Evolutionary conservation across 768 basidiomycete genomes (phyloP), one percentile per base, ranked within the genome.

Genomic region (Termitomyces sp.): DNA sequence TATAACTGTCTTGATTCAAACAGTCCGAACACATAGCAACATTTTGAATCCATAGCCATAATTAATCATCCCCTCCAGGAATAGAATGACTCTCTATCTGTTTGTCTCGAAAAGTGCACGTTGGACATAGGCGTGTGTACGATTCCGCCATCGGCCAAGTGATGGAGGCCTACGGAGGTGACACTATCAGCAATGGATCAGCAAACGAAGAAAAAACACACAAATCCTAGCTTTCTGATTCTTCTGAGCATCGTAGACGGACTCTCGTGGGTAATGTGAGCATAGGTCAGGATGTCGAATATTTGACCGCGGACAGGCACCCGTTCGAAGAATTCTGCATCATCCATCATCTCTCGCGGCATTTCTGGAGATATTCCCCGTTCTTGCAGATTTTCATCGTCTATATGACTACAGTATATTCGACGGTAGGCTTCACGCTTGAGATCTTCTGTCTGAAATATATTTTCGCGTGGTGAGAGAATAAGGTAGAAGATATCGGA

Each of bases 91-190:
- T 40, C n/a, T 34, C 49, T n/a, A n/a, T 37, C 37, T 51, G 25
- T 17, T 6, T 61, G 35, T 49, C 59, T 27, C 56, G 66, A 35
- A 72, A 61, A 38, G 64, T 71, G 63, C 78, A 79, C 6, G 75
- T 62, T 27, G 86, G 87, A 62, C 87, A 89, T 41, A 87, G 69
- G 32, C 78, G 79, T 40, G 78, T 73, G 68, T 88, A 89, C 37
- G 82, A 78, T 66, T 89, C 87, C 5, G 82, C 77, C 84, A 89
- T 89, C 4, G 87, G 84, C 86, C 85, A 89, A 8, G 86, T 87
- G 54, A 89, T 79, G 23, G 75, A 75, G 27, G 84, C 80, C 87
- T 89, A 62, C 34, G 48, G 55, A 38, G n/a, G 27, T 23, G 37
- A 46, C 32, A 14, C 27, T 11, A 17, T 54, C 50, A 57, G 56